Percentiles rank a stretch among this genome's conserved stretches.
These are phyloP conservation scores for Myriosclerotinia scirpicola DNA, from an alignment of 2,329 filamentous ascomycete genomes.

Conservation along the genomic window DNA sequence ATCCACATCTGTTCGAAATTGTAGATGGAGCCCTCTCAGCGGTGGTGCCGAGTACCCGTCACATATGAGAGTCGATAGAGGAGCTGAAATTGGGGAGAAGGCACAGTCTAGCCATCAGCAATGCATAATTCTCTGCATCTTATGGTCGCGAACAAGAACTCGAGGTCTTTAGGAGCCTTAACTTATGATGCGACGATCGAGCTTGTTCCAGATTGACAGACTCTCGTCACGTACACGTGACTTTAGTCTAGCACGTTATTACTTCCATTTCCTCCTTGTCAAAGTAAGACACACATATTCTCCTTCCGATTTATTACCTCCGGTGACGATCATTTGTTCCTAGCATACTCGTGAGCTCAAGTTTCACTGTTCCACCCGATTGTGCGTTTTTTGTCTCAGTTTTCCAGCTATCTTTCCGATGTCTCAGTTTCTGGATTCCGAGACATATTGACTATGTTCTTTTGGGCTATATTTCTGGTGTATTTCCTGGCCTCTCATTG, in stretches of 20 bases:
- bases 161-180: neutral
- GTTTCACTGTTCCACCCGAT: slow-evolving; percentile 23
- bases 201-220: neutral
- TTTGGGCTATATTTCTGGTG: neutral
- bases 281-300: slow-evolving; percentile 22
- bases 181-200: neutral
- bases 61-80: neutral
- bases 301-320: slow-evolving; percentile 23
- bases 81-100: neutral
- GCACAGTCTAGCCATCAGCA: neutral
- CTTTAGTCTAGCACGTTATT: neutral
- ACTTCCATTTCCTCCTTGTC: neutral
- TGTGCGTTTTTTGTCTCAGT: slow-evolving; percentile 21
- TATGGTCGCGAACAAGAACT: neutral
- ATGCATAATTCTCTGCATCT: neutral
- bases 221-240: neutral
- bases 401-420: slow-evolving; percentile 6
- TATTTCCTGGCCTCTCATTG: neutral
- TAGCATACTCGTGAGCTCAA: slow-evolving; percentile 20
- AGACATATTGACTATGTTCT: slow-evolving; percentile 14
- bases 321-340: slow-evolving; percentile 7
- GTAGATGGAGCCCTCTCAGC: neutral
- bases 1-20: neutral
- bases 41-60: neutral
- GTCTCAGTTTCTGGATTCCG: slow-evolving; percentile 20